Base-by-base conservation (phyloP, 805 yeast species). In the Cyberlindnera euphorbiae region DNA sequence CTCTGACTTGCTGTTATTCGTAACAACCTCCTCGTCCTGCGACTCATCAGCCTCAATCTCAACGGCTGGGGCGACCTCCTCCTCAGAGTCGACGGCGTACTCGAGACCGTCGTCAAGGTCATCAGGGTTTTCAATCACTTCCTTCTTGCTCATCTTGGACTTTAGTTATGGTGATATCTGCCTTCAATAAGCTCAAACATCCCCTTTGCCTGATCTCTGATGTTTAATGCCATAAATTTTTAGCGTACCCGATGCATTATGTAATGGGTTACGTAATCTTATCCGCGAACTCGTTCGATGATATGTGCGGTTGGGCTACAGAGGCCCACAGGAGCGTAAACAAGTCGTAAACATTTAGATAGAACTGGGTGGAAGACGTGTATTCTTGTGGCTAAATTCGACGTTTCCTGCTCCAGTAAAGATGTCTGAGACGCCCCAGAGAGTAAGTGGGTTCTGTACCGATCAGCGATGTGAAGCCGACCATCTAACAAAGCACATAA, bases 21-120 rank as follows among this genome's bases (percentile, higher is more conserved):
- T 24, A 24, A 31, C 23, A 28, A 35, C 46, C 27, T 40, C 41
- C 24, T 47, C 52, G 14, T 47, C 56, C 13, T 58, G 63, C 10
- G 47, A 49, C 9, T 45, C 57, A 25, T 53, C 58, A 10, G 53
- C 62, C 4, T 44, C 60, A 21, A 52, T 59, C 10, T 48, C 62
- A 10, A 58, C 56, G 21, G 59, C 65, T 28, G 58, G 62, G 22
- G 22, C 22, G 22, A 57, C 63, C 13, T 61, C 75, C 26, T 59
- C 63, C 13, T 53, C 69, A 4, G 61, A 48, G 26, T 71, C 74
- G 17, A 73, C 64, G 5, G 66, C 70, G 52, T 82, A 83, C 4
- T 69, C 82, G 33, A 86, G 63, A 3, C 87, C 90, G 54, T 85
- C 95, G 34, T 84, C 89, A 40, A 86, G 64, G 42, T 82, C 95